Evolutionary conservation across 139 green algal species (phyloP).

Genomic region (Chlorella sorokiniana): DNA sequence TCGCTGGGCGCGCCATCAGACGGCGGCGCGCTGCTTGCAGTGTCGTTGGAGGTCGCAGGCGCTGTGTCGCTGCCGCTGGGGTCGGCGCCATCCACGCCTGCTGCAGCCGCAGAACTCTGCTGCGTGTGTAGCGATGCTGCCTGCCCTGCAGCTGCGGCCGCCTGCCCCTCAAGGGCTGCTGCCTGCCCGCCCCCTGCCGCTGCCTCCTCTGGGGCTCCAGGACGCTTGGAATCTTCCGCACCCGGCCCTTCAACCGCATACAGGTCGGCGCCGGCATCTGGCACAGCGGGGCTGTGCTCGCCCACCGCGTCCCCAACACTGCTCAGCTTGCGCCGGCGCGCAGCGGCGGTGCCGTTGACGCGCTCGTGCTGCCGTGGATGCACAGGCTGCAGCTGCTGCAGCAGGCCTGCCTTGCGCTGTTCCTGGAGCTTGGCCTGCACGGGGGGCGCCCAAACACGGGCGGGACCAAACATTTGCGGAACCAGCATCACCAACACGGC

Average conservation of each 20-base stretch:
- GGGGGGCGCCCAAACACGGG: not conserved
- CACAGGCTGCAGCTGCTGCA: constrained; percentile 26
- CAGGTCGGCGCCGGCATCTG: too few species aligned
- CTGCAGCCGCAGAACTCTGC: not conserved
- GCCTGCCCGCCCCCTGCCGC: not conserved
- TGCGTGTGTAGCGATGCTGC: not conserved
- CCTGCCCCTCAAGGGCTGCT: not conserved
- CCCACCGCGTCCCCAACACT: too few species aligned
- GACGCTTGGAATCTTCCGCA: too few species aligned
- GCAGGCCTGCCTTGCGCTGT: constrained; percentile 11
- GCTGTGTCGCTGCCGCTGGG: too few species aligned
- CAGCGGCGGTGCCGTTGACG: not conserved
- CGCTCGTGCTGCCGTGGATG: not conserved
- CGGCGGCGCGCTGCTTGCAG: too few species aligned
- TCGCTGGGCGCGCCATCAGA: too few species aligned
- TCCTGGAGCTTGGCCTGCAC: constrained; percentile 21
- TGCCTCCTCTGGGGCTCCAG: not conserved
- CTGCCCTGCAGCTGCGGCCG: not conserved
- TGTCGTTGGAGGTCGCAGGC: too few species aligned
- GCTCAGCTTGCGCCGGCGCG: too few species aligned
- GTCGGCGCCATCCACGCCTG: too few species aligned
- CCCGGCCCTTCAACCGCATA: not conserved
- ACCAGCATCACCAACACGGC: too few species aligned
- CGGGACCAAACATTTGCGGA: too few species aligned
- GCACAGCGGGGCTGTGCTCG: too few species aligned